These are phyloP conservation scores for Clonostachys rhizophaga DNA, from an alignment of 2,329 filamentous ascomycete genomes.

Conservation along the genomic window DNA sequence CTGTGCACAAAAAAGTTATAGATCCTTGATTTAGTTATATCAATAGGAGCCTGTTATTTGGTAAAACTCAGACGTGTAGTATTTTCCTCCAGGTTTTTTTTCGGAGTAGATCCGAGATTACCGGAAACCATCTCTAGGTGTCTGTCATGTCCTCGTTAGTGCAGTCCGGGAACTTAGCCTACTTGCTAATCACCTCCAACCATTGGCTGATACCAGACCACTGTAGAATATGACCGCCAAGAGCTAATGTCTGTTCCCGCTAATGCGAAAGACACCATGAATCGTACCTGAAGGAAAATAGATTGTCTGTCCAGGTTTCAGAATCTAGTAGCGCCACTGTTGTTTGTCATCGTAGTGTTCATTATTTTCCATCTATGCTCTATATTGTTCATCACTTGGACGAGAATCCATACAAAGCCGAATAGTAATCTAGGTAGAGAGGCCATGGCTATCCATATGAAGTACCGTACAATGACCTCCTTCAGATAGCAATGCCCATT, in stretches of 20 bases:
- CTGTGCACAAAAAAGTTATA: too few relatives aligned
- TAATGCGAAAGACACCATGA: slow-evolving; percentile 23
- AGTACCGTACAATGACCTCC: slow-evolving; percentile 24
- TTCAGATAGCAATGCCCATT: slow-evolving; percentile 23
- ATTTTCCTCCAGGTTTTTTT: background rate
- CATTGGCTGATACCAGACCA: slow-evolving; percentile 22
- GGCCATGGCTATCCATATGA: slow-evolving; percentile 24
- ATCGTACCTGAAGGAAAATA: slow-evolving; percentile 25
- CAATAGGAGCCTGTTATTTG: too few relatives aligned
- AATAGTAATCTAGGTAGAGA: slow-evolving; percentile 23
- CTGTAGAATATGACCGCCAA: slow-evolving; percentile 24
- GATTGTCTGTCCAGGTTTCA: slow-evolving; percentile 24
- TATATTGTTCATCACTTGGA: background rate
- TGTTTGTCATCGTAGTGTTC: slow-evolving; percentile 15
- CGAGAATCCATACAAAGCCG: slow-evolving; percentile 13
- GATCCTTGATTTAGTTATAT: too few relatives aligned
- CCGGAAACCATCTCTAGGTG: background rate
- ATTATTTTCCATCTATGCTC: slow-evolving; percentile 15
- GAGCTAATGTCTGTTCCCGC: slow-evolving; percentile 17
- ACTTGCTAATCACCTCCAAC: slow-evolving; percentile 12
- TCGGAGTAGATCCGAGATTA: background rate
- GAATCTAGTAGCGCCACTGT: slow-evolving; percentile 20
- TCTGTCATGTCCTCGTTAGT: background rate
- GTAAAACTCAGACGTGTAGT: too few relatives aligned
- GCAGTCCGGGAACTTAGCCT: background rate